A percentile compares a stretch with the other conserved stretches of the same genome.
phyloP scores from a whole-genome alignment of 106 monocot species.

The Dioscorea alata region DNA sequence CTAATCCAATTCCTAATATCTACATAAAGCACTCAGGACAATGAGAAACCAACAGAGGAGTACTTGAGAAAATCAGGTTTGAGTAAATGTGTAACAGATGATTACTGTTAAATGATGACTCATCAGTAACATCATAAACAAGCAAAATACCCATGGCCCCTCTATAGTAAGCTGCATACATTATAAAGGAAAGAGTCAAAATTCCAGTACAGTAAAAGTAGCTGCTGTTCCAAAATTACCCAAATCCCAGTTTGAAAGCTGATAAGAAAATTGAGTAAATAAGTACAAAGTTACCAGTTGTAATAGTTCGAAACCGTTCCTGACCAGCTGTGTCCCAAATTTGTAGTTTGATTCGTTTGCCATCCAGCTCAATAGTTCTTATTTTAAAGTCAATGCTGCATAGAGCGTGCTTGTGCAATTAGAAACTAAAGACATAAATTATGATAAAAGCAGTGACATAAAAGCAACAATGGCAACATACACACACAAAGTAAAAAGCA shows the following conservation, averaged over 20 bases:
- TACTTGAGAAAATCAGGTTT: no score
- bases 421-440: background rate
- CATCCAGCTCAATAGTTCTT: conserved; percentile 72
- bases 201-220: no score
- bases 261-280: no score
- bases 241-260: background rate
- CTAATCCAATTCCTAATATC: conserved; percentile 98
- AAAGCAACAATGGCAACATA: background rate
- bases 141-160: conserved; percentile 99
- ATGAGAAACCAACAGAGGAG: background rate
- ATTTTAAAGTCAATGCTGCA: conserved; percentile 79
- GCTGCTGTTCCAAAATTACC: no score
- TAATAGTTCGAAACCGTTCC: conserved; percentile 66
- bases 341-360: conserved; percentile 68
- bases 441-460: background rate
- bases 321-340: conserved; percentile 87
- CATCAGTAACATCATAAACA: conserved; percentile 98
- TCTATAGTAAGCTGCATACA: conserved; percentile 80
- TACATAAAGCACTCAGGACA: conserved; percentile 9
- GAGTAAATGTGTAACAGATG: background rate
- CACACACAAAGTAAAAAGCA: no score
- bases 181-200: background rate
- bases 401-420: no score
- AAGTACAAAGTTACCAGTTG: conserved; percentile 35
- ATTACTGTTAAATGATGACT: conserved; percentile 97